Conservation (phyloP, 2,329 filamentous ascomycete species). For the Fusarium sp. region DNA sequence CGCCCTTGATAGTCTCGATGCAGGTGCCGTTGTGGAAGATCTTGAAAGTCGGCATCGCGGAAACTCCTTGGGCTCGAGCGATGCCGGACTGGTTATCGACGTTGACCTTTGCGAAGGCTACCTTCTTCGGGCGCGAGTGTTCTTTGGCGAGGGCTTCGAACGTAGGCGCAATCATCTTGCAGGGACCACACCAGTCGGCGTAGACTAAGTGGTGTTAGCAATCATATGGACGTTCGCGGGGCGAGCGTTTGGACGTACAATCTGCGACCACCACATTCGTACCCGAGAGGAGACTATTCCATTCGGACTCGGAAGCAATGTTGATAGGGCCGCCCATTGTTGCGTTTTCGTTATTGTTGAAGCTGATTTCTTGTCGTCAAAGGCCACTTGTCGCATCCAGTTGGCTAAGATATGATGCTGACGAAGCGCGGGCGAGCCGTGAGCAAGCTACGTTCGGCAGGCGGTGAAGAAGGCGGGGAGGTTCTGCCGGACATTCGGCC, state of each 20-base stretch:
- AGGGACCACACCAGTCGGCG: conserved; percentile 94
- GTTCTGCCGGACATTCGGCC: conserved; percentile 48
- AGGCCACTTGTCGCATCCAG: conserved; percentile 40
- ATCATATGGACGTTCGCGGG: background rate
- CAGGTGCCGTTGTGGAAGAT: conserved; percentile 83
- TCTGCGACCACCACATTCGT: conserved; percentile 88
- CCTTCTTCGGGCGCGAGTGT: conserved; percentile 81
- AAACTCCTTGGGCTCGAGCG: conserved; percentile 80
- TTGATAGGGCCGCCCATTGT: conserved; percentile 63
- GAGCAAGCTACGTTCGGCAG: conserved; percentile 30
- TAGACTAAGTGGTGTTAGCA: conserved; percentile 73
- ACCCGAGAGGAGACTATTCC: conserved; percentile 76
- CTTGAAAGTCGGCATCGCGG: conserved; percentile 94
- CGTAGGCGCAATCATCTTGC: conserved; percentile 89
- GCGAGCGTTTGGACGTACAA: conserved; percentile 68
- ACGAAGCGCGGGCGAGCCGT: conserved; percentile 30
- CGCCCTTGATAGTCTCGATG: conserved; percentile 83
- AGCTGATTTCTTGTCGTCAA: conserved; percentile 9
- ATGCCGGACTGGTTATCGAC: conserved; percentile 86
- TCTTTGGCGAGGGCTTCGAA: conserved; percentile 87
- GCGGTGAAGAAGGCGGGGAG: conserved; percentile 36
- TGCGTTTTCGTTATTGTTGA: conserved; percentile 25
- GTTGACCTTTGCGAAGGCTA: conserved; percentile 94
- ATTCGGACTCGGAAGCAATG: conserved; percentile 77
- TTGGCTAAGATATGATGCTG: conserved; percentile 35